Evolutionary conservation across 179 eudicot genomes (phyloP), one percentile per base, ranked within the genome.

Genomic region (Beta lomatogona): DNA sequence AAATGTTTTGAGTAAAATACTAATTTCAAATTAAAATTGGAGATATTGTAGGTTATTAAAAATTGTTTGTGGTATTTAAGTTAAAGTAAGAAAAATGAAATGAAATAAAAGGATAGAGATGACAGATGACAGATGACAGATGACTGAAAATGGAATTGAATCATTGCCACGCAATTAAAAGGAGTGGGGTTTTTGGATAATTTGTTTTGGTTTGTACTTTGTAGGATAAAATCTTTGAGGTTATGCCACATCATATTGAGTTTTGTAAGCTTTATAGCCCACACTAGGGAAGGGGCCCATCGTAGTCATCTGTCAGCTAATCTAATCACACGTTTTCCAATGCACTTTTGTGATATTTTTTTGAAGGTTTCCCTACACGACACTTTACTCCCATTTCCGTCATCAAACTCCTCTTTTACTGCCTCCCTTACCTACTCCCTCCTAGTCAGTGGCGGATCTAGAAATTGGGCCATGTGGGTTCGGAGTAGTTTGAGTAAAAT

Each of bases 121-220:
- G 46, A 41, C 46, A 31, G 36, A 36, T 36, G 41, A 36, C 41
- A 19, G 79, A 45, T 60, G 46, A 41, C 46, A 31, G 36, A 36
- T 36, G 41, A 36, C 41, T 36, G 13, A 15, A 75, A 73, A 73
- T 22, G 25, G 5, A 73, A 41, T 41, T 75, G 78, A 75, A 31
- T 75, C 77, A 75, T 25, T 75, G 78, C 68, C 68, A 75, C 68
- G 78, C 68, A 57, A 55, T 75, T 9, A 3, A 28, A 2, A 16
- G 65, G 2, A 58, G 67, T 75, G 22, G 21, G 21, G 60, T 22
- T 73, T 36, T 3, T 71, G 75, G 57, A 71, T 71, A n/a, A 36
- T 71, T 71, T 71, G 75, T 71, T 11, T 68, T 19, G 50, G 0
- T 41, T 48, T 48, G 52, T 48, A 48, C 7, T 48, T 48, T 9